phyloP scores from a whole-genome alignment of 495 filamentous ascomycete species.

The Aspergillus diversus region DNA sequence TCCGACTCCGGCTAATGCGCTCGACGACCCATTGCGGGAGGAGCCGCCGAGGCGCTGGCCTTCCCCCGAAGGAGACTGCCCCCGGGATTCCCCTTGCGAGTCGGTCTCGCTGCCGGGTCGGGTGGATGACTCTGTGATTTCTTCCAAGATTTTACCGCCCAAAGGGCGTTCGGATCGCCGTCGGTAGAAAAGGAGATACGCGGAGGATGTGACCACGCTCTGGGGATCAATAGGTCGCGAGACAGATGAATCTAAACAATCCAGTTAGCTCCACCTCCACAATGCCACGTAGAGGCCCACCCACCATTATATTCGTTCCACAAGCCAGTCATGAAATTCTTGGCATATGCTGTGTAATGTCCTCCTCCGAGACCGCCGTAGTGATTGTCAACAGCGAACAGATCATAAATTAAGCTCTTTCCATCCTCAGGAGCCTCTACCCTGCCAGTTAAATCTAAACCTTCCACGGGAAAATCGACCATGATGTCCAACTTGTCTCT shows the following conservation, averaged over 20 bases:
- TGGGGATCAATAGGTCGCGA: slow-evolving; percentile 54
- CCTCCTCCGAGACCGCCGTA: slow-evolving; percentile 90
- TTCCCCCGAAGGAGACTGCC: slow-evolving; percentile 71
- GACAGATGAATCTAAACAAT: slow-evolving; percentile 68
- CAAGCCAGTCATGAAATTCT: slow-evolving; percentile 78
- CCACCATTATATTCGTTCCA: slow-evolving; percentile 98
- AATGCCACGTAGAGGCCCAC: slow-evolving; percentile 11
- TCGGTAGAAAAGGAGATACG: slow-evolving; percentile 96
- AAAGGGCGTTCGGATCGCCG: slow-evolving; percentile 75
- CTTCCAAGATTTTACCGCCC: slow-evolving; percentile 73
- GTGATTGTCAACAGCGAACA: slow-evolving; percentile 94
- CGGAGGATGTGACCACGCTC: slow-evolving; percentile 65
- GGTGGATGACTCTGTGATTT: slow-evolving; percentile 62
- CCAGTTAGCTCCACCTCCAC: slow-evolving; percentile 16
- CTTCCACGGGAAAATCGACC: slow-evolving; percentile 91
- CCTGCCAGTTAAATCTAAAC: slow-evolving; percentile 76
- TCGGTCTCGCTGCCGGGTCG: slow-evolving; percentile 44
- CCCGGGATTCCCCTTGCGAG: slow-evolving; percentile 52
- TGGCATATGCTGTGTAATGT: slow-evolving; percentile 92
- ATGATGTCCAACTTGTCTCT: slow-evolving; percentile 87
- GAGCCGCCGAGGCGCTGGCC: slow-evolving; percentile 81
- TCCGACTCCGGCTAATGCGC: slow-evolving; percentile 76
- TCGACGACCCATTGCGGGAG: slow-evolving; percentile 85
- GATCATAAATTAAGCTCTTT: slow-evolving; percentile 83
- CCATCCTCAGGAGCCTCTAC: slow-evolving; percentile 78